Evolutionary conservation across 1,284 basidiomycete genomes (phyloP), one percentile per base, ranked within the genome.

Genomic region (Thelephora terrestris): DNA sequence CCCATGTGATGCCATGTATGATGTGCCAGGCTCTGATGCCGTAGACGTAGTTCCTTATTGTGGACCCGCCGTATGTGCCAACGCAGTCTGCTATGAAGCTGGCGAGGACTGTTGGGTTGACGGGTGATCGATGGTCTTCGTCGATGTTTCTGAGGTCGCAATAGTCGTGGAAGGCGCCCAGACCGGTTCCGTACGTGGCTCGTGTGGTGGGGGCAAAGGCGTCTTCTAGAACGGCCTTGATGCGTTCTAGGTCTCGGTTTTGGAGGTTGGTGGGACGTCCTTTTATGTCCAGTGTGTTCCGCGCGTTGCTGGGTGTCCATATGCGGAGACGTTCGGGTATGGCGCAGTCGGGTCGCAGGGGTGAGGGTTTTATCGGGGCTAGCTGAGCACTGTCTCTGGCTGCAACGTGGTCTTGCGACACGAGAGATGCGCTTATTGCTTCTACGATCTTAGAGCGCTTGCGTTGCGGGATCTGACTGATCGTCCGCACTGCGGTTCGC

Each of bases 151-250:
- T 36, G 0, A 23, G 1, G 27, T 68, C 61, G 23, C 65, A 67
- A 44, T 57, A 65, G 1, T 61, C 49, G 23, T 68, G 66, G 43
- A 56, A 69, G 0, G 56, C 42, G 0, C 65, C 54, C 0, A 69
- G 55, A 0, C 66, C 64, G 0, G 61, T 4, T 0, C 60, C 62
- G 20, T 69, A 69, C 0, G 53, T 48, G 3, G 53, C 53, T 3
- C 55, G 48, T 0, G 61, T 68, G 7, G 24, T 49, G 0, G 48
- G 43, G 1, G 50, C 47, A 57, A 58, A 69, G 0, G 55, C 53
- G 0, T 43, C 25, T 0, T 32, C 20, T 0, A 62, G 53, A 0
- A 66, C 54, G 0, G 29, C 12, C 0, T 53, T 25, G 12, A 67
- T 56, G 0, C 52, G 47, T 12, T 58, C 18, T 0, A 59, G 25